Evolutionary conservation across 441 rosid species (phyloP).

Genomic region (Isatis lusitanica): DNA sequence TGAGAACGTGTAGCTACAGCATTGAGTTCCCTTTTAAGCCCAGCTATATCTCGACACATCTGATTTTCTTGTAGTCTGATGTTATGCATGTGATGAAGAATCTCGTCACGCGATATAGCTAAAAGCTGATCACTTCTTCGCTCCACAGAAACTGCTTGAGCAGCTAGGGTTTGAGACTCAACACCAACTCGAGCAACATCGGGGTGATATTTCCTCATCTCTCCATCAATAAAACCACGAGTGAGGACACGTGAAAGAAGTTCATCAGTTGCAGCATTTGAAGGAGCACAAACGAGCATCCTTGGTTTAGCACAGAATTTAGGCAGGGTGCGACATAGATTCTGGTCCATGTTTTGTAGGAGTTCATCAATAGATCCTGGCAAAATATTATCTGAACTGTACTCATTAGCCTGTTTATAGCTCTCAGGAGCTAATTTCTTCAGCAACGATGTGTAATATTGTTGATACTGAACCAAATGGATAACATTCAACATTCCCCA

Average conservation of each 20-base stretch:
- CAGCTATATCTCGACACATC: slow-evolving; percentile 80
- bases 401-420: slow-evolving; percentile 79
- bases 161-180: slow-evolving; percentile 95
- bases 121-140: slow-evolving; percentile 91
- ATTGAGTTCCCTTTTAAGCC: slow-evolving; percentile 74
- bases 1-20: slow-evolving; percentile 80
- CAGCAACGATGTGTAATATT: slow-evolving; percentile 90
- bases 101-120: slow-evolving; percentile 81
- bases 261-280: slow-evolving; percentile 99
- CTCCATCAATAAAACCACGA: slow-evolving; percentile 98
- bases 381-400: slow-evolving; percentile 61
- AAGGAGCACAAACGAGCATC: slow-evolving; percentile 99
- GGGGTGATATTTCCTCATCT: slow-evolving; percentile 96
- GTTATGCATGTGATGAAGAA: slow-evolving; percentile 80
- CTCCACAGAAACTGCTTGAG: slow-evolving; percentile 99
- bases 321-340: slow-evolving; percentile 89
- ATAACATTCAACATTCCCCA: slow-evolving; percentile 99
- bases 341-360: slow-evolving; percentile 98
- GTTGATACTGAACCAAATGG: slow-evolving; percentile 98
- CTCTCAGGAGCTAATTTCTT: slow-evolving; percentile 98
- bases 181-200: slow-evolving; percentile 99
- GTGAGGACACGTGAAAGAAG: slow-evolving; percentile 96
- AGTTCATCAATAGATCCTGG: slow-evolving; percentile 97
- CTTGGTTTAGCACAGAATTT: slow-evolving; percentile 96
- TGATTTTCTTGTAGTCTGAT: slow-evolving; percentile 74